Conservation (phyloP, 2,329 filamentous ascomycete genomes). For the Scedosporium minutisporum region DNA sequence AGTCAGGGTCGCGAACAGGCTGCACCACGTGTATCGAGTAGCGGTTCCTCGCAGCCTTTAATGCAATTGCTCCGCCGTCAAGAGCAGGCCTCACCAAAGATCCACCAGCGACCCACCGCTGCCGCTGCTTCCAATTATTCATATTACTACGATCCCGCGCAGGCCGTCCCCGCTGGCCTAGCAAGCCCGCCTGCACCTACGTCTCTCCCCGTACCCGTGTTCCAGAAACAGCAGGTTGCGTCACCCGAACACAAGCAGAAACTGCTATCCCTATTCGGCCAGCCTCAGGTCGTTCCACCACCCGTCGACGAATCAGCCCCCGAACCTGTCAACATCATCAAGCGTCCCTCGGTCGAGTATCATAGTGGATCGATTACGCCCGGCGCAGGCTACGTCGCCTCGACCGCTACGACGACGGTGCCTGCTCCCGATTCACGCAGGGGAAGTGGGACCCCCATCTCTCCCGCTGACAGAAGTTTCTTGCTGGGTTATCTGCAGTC, state of each 20-base stretch:
- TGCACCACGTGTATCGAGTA: neutral
- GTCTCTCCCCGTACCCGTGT: conserved; percentile 17
- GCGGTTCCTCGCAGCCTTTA: conserved; percentile 3
- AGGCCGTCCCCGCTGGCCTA: conserved; percentile 11
- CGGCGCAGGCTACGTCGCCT: conserved; percentile 21
- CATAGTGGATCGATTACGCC: conserved; percentile 36
- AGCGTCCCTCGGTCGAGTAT: conserved; percentile 14
- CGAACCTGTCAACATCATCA: neutral
- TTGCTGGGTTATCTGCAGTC: conserved; percentile 64
- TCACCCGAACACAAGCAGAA: conserved; percentile 32
- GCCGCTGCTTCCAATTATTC: neutral
- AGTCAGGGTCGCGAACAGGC: neutral
- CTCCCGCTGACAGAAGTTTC: conserved; percentile 65
- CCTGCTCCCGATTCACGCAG: conserved; percentile 25
- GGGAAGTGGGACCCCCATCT: conserved; percentile 46
- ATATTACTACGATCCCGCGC: conserved; percentile 1
- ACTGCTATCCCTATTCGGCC: conserved; percentile 53
- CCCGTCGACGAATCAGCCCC: neutral
- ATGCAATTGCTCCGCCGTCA: conserved; percentile 7
- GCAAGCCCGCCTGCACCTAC: conserved; percentile 18
- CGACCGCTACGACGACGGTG: conserved; percentile 5
- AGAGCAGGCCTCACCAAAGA: conserved; percentile 13
- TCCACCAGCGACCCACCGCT: neutral
- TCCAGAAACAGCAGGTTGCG: conserved; percentile 23
- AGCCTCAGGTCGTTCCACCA: neutral